Evolutionary conservation across 2,329 filamentous ascomycete species (phyloP), one percentile per base, ranked within the genome.

Genomic region (Colletotrichum truncatum): DNA sequence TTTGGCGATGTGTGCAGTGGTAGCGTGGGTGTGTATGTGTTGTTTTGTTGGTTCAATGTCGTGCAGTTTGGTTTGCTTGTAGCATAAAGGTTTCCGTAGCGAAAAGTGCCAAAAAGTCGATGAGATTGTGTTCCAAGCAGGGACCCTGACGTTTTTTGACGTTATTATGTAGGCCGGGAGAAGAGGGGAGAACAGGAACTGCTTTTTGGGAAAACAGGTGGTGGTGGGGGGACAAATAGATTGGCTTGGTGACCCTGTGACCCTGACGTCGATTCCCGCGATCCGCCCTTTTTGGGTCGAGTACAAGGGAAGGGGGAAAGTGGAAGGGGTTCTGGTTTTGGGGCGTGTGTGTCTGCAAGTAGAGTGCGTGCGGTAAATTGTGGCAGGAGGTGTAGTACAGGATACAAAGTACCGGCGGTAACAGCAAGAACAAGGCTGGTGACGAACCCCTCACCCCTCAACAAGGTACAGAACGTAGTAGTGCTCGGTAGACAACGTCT

Each of bases 201-300:
- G 34, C 34, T 16, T 53, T 51, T 43, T 51, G 43, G 57, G 63
- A 66, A 65, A 66, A 38, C 63, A 66, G 63, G 63, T 63, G 63
- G 63, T 63, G 63, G 63, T 66, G 63, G 62, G 62, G 56, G 62
- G 43, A 65, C 63, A 63, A n/a, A 55, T 52, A 63, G 63, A 56
- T 56, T 66, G 63, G 49, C 51, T 63, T 52, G 49, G 57, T 63
- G 63, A 61, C 63, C 63, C 51, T 63, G 57, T 66, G 63, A 66
- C 63, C 63, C 43, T 63, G 51, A 66, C 63, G 58, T 66, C 58
- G 58, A 66, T 63, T 56, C 51, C 63, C 58, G 58, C 63, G 63
- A 66, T 63, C 63, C 63, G 63, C 58, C 63, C 58, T 66, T 63
- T 66, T 65, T 30, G 60, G 63, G 63, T 45, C 58, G 32, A 23